Evolutionary conservation across 2,329 filamentous ascomycete species (phyloP).

Genomic region (Aspergillus puulaauensis): DNA sequence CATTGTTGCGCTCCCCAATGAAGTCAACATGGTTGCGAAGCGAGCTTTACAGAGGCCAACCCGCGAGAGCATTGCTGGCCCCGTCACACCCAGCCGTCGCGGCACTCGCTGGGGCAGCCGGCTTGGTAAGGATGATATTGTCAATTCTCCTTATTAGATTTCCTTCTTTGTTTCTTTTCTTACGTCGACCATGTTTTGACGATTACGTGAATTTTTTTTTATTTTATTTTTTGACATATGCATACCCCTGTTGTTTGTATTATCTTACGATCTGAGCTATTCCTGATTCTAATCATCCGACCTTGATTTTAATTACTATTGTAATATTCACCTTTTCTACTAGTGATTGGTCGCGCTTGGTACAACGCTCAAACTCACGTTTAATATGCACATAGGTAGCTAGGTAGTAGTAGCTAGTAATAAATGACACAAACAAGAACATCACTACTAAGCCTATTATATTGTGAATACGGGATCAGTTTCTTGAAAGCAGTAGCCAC

Average conservation of each 20-base stretch:
- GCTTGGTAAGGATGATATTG: conserved; percentile 79
- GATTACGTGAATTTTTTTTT: not conserved
- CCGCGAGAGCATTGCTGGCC: conserved; percentile 79
- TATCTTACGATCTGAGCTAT: not conserved
- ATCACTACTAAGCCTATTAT: not conserved
- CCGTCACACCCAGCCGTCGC: conserved; percentile 48
- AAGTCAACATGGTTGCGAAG: conserved; percentile 96
- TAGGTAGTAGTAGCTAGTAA: not conserved
- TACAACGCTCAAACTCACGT: not conserved
- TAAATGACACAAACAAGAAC: not conserved
- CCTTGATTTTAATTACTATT: not conserved
- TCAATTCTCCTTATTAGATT: conserved; percentile 65
- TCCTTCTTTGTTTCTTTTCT: conserved; percentile 6
- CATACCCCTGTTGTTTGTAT: conserved; percentile 11
- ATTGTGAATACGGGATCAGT: not conserved
- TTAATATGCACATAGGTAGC: not conserved
- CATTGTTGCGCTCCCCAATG: conserved; percentile 92
- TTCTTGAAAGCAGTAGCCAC: not conserved
- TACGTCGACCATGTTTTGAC: conserved; percentile 3
- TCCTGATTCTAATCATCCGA: not conserved
- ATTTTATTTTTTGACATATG: not conserved
- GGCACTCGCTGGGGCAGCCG: conserved; percentile 34
- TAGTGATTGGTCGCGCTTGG: not conserved
- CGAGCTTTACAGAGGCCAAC: conserved; percentile 82
- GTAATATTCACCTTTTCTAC: not conserved